Evolutionary conservation across 176 grass and related monocot genomes (phyloP), one percentile per base, ranked within the genome.

Genomic region (Themeda triandra): DNA sequence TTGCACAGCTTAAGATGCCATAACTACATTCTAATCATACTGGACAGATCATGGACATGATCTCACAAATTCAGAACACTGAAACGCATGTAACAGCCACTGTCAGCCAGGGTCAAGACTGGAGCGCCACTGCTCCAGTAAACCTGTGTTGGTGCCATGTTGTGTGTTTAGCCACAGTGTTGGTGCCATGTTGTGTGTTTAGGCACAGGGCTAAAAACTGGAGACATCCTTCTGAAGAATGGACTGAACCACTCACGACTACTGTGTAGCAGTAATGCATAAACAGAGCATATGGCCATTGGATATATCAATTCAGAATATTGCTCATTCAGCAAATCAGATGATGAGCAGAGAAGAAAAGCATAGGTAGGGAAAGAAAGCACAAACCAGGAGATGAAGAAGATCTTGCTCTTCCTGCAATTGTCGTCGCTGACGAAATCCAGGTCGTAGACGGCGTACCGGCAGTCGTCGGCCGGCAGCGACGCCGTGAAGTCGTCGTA

Each of bases 391-490:
- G 92, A 86, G 79, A 93, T 93, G 82, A 93, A 93, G 92, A 93
- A 93, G 13, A 93, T 93, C 88, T 93, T 93, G 82, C 88, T 90
- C 80, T 88, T 93, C 68, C 75, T 64, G 83, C 88, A 93, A 85
- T 93, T 93, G 63, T 93, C 92, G 54, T 88, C 88, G 88, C 85
- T 88, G 62, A 93, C 82, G 85, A 93, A 93, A 81, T 93, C 92
- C 51, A 93, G 88, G 71, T 93, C 92, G 74, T 90, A 93, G 21
- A 93, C 88, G 79, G 92, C 92, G 63, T 90, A 93, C 27, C 92
- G 88, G 83, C 92, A 93, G 74, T 93, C 92, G 64, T 93, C 88
- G 13, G 60, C 71, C 10, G 92, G 92, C 15, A 93, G 75, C 41
- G 85, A 82, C 13, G 92, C 92, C 42, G 86, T 89, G 86, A 93